Conservation (phyloP, 768 basidiomycete species). For the Lentinula sp. region DNA sequence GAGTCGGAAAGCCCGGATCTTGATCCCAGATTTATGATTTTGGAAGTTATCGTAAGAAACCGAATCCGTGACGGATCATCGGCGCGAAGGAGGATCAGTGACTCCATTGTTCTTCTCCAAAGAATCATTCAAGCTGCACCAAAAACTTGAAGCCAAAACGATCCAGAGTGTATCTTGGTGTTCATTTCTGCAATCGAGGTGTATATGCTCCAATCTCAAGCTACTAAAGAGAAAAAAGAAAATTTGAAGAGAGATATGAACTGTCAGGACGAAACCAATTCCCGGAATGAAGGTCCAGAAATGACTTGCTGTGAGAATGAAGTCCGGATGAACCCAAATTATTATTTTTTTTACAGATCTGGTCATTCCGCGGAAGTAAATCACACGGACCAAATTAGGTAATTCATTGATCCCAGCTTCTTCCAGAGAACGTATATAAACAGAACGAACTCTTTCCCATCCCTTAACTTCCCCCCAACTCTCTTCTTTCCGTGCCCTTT, state of each 20-base stretch:
- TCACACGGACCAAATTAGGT: background rate
- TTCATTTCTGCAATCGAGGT: background rate
- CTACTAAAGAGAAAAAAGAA: background rate
- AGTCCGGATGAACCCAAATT: background rate
- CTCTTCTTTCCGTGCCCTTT: slow-evolving; percentile 18
- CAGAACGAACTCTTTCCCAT: slow-evolving; percentile 15
- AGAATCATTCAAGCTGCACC: background rate
- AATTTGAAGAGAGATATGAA: background rate
- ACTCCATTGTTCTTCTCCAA: background rate
- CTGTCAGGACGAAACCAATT: background rate
- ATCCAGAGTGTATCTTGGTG: background rate
- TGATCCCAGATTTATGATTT: background rate
- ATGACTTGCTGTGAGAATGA: background rate
- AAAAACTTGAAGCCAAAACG: background rate
- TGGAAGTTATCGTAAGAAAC: background rate
- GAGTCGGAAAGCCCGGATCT: slow-evolving; percentile 2
- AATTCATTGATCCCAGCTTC: background rate
- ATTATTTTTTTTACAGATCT: background rate
- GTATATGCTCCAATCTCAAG: background rate
- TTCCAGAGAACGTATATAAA: background rate
- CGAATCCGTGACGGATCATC: background rate
- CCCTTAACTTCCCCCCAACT: slow-evolving; percentile 15
- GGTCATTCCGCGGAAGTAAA: background rate
- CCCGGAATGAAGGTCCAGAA: background rate
- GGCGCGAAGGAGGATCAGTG: background rate